These are phyloP conservation scores for Thelonectria rubi DNA, from an alignment of 2,329 filamentous ascomycete species.

Conservation along the genomic window DNA sequence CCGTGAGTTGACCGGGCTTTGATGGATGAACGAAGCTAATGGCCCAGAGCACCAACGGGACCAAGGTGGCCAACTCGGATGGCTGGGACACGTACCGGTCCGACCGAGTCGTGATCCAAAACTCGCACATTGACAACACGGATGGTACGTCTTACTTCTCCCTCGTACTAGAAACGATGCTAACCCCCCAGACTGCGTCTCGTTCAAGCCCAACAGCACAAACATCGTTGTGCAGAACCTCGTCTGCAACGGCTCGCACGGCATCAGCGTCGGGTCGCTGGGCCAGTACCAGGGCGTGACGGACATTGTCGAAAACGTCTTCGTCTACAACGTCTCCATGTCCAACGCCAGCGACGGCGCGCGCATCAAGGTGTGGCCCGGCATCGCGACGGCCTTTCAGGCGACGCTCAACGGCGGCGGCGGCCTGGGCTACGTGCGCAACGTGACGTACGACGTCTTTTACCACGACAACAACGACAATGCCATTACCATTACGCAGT, in stretches of 20 bases:
- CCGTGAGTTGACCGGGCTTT: constrained; percentile 43
- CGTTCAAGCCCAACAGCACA: constrained; percentile 78
- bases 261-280: constrained; percentile 76
- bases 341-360: constrained; percentile 70
- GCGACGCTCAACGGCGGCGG: constrained; percentile 69
- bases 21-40: neutral
- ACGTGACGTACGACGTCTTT: constrained; percentile 74
- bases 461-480: constrained; percentile 67
- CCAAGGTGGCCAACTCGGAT: constrained; percentile 64
- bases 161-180: neutral
- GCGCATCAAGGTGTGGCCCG: constrained; percentile 79
- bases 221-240: constrained; percentile 74
- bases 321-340: constrained; percentile 69
- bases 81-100: constrained; percentile 72
- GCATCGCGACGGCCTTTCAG: constrained; percentile 47
- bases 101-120: constrained; percentile 70
- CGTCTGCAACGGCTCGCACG: constrained; percentile 74
- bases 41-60: constrained; percentile 31
- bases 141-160: constrained; percentile 24
- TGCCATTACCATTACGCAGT: constrained; percentile 44
- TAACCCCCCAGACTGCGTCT: constrained; percentile 65
- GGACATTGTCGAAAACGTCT: constrained; percentile 75
- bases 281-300: constrained; percentile 71
- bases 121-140: constrained; percentile 60
- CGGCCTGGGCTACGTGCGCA: constrained; percentile 62